A percentile compares a stretch with the other conserved stretches of the same genome.
phyloP scores from a whole-genome alignment of 208 protist genomes.

The Trypanosoma boissoni region DNA sequence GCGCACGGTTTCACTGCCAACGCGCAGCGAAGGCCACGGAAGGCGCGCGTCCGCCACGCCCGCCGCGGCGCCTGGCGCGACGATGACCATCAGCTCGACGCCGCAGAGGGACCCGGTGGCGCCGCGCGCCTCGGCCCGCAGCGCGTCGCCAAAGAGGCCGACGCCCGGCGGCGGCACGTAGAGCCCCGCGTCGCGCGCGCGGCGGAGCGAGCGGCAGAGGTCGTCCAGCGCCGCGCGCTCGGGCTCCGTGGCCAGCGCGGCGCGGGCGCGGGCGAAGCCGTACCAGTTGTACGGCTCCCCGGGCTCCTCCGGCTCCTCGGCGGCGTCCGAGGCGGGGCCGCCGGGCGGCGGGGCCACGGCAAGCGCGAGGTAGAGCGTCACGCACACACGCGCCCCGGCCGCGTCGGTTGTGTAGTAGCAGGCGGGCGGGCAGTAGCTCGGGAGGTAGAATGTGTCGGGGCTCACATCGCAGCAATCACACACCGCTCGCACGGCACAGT shows the following conservation, averaged over 20 bases:
- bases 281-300: slow-evolving; percentile 83
- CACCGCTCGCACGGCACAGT: slow-evolving; percentile 68
- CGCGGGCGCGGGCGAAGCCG: slow-evolving; percentile 43
- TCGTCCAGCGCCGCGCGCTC: slow-evolving; percentile 54
- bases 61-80: slow-evolving; percentile 31
- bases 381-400: slow-evolving; percentile 23
- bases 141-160: slow-evolving; percentile 66
- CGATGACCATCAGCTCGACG: slow-evolving; percentile 40
- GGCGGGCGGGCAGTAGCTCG: slow-evolving; percentile 58
- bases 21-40: slow-evolving; percentile 19
- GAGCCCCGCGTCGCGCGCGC: slow-evolving; percentile 50
- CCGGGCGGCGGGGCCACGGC: slow-evolving; percentile 57
- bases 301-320: slow-evolving; percentile 48
- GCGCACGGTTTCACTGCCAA: slow-evolving; percentile 16
- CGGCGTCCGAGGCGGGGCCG: slow-evolving; percentile 47
- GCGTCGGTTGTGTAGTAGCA: slow-evolving; percentile 37
- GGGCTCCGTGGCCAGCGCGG: slow-evolving; percentile 30
- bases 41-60: slow-evolving; percentile 11
- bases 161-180: slow-evolving; percentile 53
- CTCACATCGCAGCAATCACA: slow-evolving; percentile 81
- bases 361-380: slow-evolving; percentile 59
- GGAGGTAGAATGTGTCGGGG: slow-evolving; percentile 79
- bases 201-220: slow-evolving; percentile 30
- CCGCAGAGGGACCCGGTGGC: slow-evolving; percentile 24
- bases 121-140: slow-evolving; percentile 6